Percentiles rank a stretch among this genome's conserved stretches.
These are phyloP conservation scores for Stemphylium vesicarium DNA, from an alignment of 2,329 filamentous ascomycete genomes.

Conservation along the genomic window DNA sequence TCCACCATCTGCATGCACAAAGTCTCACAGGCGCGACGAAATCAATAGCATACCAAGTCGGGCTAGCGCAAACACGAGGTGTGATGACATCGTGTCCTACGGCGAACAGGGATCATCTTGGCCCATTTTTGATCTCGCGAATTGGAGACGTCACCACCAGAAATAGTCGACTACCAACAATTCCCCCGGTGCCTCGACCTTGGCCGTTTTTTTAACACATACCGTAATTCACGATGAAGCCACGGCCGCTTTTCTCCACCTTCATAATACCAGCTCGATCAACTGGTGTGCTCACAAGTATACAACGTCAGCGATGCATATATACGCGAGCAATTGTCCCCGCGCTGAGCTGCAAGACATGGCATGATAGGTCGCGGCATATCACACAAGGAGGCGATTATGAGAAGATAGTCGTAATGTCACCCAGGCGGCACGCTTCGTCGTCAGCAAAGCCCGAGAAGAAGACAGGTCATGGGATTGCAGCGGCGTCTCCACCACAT, in stretches of 20 bases:
- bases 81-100: constrained; percentile 38
- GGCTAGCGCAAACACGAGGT: constrained; percentile 30
- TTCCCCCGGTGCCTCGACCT: neutral
- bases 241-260: constrained; percentile 24
- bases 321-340: constrained; percentile 10
- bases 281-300: neutral
- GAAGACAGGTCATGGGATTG: constrained; percentile 11
- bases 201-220: neutral
- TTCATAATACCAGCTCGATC: constrained; percentile 2
- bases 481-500: constrained; percentile 6
- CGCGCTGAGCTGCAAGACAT: constrained; percentile 15
- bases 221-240: constrained; percentile 25
- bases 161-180: neutral
- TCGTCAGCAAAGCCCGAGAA: constrained; percentile 9
- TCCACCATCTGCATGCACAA: neutral
- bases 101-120: constrained; percentile 20
- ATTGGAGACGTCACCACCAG: constrained; percentile 24
- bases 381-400: neutral
- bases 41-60: constrained; percentile 3
- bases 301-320: constrained; percentile 16
- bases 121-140: constrained; percentile 14
- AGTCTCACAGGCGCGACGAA: neutral
- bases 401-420: neutral
- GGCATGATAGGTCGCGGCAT: constrained; percentile 8
- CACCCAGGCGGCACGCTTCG: constrained; percentile 8